Evolutionary conservation across 2,329 filamentous ascomycete species (phyloP), one percentile per base, ranked within the genome.

Genomic region (Ceratocystis eucalypticola): DNA sequence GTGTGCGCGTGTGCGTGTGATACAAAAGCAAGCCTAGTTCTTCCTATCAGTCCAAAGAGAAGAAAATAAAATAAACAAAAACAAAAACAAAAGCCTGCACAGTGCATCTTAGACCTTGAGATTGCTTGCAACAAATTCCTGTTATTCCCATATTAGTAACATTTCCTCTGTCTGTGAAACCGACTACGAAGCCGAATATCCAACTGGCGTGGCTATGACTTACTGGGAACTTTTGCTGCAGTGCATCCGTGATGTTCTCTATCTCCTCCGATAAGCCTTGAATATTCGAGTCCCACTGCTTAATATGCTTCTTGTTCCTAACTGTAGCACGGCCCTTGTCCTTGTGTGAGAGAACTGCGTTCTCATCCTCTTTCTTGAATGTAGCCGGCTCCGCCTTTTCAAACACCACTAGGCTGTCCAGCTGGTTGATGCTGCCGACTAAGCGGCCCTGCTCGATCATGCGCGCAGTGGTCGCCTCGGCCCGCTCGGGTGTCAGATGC

Each of bases 391-490:
- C 87, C 41, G 84, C 84, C 72, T 76, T 80, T 75, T 94, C 89
- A 74, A 99, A 99, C 78, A 86, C 91, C 68, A 99, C 92, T 10
- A 92, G 78, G 15, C 88, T 83, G 66, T 91, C 89, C 67, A 99
- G 92, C 78, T 99, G 94, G 76, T 99, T 93, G 72, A 99, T 97
- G 67, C 88, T 86, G 6, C 93, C 94, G 2, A 88, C 84, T 64
- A 99, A 77, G 41, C 94, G 85, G 8, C 90, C 91, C 75, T 96
- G 92, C 78, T 97, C 92, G 71, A 99, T 90, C 94, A 99, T 99
- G 71, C 85, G 83, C 3, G 93, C 91, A 12, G 93, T 94, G 65
- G 94, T 96, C 67, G 88, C 86, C 78, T 99, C 94, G 2, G 93
- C 93, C 74, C 87, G 88, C 64, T 89, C 88, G 0, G 84, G 84